Base-by-base conservation (phyloP, 306 rosid species). In the Trifolium repens region DNA sequence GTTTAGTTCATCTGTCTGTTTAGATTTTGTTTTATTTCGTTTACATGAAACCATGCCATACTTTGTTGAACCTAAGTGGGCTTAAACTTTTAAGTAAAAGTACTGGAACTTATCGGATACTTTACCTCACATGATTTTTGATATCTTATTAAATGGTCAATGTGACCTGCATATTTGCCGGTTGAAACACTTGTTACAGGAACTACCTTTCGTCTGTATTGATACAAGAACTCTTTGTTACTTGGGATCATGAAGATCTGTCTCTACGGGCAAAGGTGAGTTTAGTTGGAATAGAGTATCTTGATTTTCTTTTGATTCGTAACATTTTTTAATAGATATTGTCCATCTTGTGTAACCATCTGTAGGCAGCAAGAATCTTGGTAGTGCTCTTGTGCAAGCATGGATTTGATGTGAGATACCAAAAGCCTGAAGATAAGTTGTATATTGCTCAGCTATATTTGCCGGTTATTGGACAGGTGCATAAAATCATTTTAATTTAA, bases 191-290 rank as follows among this genome's bases (percentile, higher is more conserved):
- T 30, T 85, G 73, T 72, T 73, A 19, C 79, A 94, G 98, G 96
- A 94, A 94, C 85, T 94, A 94, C 82, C 96, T 92, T 55, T 94
- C 98, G 0, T 94, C 98, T 84, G 98, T 91, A 73, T 76, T 94
- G 75, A 91, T 94, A 81, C 98, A 94, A 88, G 98, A 94, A 84
- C 89, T 94, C 70, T 94, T 94, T 87, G 85, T 94, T 79, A 87
- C 96, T 8, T 94, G 97, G 98, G 98, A 94, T 85, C 98, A 94
- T 81, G 98, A 94, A 27, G 98, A 94, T 84, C 78, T 94, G 69
- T 82, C 98, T 84, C 86, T 94, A 62, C 88, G 98, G 32, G 91
- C 89, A 70, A 94, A 90, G 96, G 98, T 84, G 72, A 64, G 89
- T 80, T 76, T 64, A 37, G 58, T 61, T 39, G 64, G 42, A 61